Evolutionary conservation across 805 yeast genomes (phyloP), one percentile per base, ranked within the genome.

Genomic region (Vanderwaltozyma polyspora): DNA sequence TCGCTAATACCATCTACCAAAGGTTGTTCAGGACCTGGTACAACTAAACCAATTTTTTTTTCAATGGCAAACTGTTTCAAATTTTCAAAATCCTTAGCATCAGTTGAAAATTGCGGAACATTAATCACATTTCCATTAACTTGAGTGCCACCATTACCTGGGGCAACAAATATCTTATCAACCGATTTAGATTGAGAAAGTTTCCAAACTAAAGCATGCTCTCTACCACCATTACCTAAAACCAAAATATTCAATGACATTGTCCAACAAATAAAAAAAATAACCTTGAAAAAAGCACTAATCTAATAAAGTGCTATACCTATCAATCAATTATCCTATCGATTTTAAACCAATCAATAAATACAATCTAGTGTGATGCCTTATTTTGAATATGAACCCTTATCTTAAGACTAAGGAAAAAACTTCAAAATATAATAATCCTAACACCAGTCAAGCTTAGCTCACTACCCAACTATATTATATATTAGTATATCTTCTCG

Each of bases 1-100:
- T 77, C 59, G 19, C 87, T 59, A 41, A 91, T 76, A 33, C 99
- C 99, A 51, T 91, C 96, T 22, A 93, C 96, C 42, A 93, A 68
- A 25, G 98, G 97, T 63, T 86, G 95, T 62, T 91, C 99, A n/a
- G 99, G 99, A 23, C 99, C 99, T 25, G 98, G 97, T 29, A 91
- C 68, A 5, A 85, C 97, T 37, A 91, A 66, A 33, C 67, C 70
- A 35, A 91, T 70, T 5, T 70, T 48, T 36, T 87, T 64, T 19
- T 72, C 72, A 12, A 67, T 55, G 5, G 96, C 95, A 59, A 87
- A 87, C 38, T 75, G 63, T 37, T 76, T 83, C 41, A 91, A 68
- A 22, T 64, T 61, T 1, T 68, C 68, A 49, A 91, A 91, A 45
- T 86, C 79, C n/a, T 60, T 62, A 40, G 76, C 72, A 18, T 74